Percentiles rank a stretch among this genome's conserved stretches.
These are phyloP conservation scores for Globisporangium yorkense DNA, from an alignment of 352 stramenopile genomes.

Conservation along the genomic window DNA sequence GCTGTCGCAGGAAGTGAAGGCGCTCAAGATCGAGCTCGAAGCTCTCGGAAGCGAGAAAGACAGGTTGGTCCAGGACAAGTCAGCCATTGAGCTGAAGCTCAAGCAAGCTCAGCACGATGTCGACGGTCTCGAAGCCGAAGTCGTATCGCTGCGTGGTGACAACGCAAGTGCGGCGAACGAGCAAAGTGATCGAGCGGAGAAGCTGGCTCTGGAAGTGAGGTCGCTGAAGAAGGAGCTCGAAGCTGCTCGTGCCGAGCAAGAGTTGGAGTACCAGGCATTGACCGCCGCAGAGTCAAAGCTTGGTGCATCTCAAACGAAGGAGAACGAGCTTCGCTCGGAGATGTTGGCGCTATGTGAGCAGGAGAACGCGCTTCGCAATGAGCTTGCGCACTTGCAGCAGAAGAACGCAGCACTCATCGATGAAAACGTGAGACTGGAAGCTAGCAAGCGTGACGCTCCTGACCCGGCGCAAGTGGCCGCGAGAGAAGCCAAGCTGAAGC, in stretches of 20 bases:
- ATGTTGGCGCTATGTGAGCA: too few relatives aligned
- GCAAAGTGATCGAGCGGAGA: not conserved
- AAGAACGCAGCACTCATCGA: too few relatives aligned
- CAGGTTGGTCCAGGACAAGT: not conserved
- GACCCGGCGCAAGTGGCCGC: not conserved
- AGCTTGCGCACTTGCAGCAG: too few relatives aligned
- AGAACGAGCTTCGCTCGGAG: too few relatives aligned
- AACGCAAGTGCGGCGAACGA: constrained; percentile 8
- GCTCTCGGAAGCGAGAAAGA: not conserved
- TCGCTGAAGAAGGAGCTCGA: not conserved
- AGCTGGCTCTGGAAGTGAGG: not conserved
- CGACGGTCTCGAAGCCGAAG: not conserved
- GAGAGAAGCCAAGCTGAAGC: not conserved
- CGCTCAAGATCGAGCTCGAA: not conserved
- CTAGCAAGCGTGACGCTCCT: constrained; percentile 6
- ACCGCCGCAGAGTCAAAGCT: too few relatives aligned
- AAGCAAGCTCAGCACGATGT: not conserved
- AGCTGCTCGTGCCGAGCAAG: not conserved
- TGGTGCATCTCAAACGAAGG: too few relatives aligned
- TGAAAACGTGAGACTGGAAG: constrained; percentile 4
- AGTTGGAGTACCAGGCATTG: too few relatives aligned
- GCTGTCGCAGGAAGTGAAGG: not conserved
- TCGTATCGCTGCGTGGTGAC: not conserved
- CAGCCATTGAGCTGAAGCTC: not conserved
- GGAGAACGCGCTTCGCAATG: too few relatives aligned